Evolutionary conservation across 2,329 filamentous ascomycete genomes (phyloP).

Genomic region (Diaporthe vaccinii): DNA sequence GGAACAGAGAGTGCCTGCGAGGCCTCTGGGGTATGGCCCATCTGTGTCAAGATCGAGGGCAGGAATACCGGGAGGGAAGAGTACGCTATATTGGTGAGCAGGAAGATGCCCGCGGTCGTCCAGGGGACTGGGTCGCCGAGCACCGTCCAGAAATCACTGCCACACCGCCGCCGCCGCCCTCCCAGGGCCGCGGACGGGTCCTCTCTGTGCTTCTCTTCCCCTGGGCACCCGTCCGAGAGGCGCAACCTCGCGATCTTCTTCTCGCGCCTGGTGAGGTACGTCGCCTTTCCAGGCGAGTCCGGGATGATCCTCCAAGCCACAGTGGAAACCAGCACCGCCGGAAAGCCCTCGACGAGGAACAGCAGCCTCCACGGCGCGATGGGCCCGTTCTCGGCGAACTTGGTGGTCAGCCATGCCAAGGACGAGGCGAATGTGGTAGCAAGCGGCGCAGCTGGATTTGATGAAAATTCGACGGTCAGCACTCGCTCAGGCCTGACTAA

Average conservation of each 20-base stretch:
- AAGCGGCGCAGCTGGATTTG: constrained; percentile 77
- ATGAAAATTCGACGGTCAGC: not conserved
- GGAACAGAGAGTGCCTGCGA: constrained; percentile 86
- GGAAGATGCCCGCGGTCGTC: constrained; percentile 85
- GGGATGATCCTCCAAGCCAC: constrained; percentile 83
- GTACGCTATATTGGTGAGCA: constrained; percentile 90
- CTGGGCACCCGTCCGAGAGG: constrained; percentile 53
- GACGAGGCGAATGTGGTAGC: constrained; percentile 86
- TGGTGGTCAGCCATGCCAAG: constrained; percentile 83
- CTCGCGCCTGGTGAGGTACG: constrained; percentile 73
- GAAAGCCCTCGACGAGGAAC: constrained; percentile 88
- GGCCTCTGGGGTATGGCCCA: constrained; percentile 78
- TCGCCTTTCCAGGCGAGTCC: constrained; percentile 77
- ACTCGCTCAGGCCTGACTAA: not conserved
- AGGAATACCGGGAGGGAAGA: constrained; percentile 89
- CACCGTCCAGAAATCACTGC: constrained; percentile 55
- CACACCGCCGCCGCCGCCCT: not conserved
- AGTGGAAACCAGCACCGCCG: constrained; percentile 80
- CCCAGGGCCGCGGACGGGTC: constrained; percentile 40
- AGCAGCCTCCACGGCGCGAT: constrained; percentile 89
- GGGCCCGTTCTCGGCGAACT: constrained; percentile 72
- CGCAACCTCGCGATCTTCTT: constrained; percentile 79
- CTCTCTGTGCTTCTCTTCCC: constrained; percentile 41
- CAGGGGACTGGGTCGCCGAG: constrained; percentile 78
- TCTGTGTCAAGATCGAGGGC: constrained; percentile 81